Conservation (phyloP, 768 basidiomycete genomes). For the Macrolepiota albuminosa region DNA sequence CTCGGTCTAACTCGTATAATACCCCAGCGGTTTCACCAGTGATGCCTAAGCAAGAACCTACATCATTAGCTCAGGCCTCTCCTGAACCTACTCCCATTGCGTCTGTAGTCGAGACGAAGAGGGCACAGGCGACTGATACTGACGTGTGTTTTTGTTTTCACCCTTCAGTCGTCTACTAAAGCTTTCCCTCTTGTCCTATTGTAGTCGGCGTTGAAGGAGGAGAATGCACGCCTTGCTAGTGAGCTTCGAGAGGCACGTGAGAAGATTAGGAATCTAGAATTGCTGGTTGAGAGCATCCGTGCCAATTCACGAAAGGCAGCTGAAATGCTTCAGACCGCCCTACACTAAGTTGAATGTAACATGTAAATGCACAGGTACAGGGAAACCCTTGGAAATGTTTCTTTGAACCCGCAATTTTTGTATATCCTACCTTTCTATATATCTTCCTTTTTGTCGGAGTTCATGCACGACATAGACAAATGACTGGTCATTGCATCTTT, state of each 20-base stretch:
- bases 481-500: neutral
- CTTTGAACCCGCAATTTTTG: neutral
- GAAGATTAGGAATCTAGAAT: constrained; percentile 78
- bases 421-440: neutral
- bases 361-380: neutral
- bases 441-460: neutral
- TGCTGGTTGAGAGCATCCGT: constrained; percentile 72
- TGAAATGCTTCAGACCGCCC: constrained; percentile 39
- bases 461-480: neutral
- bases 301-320: constrained; percentile 77
- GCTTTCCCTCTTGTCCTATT: neutral
- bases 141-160: constrained; percentile 20
- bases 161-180: neutral
- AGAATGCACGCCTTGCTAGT: constrained; percentile 56
- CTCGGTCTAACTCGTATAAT: constrained; percentile 22
- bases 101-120: constrained; percentile 15
- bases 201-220: constrained; percentile 32
- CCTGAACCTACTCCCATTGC: constrained; percentile 14
- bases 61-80: constrained; percentile 9
- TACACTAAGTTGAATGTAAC: neutral
- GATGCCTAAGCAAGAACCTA: constrained; percentile 12
- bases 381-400: neutral
- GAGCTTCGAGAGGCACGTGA: constrained; percentile 78
- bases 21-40: constrained; percentile 23
- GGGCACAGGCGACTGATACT: constrained; percentile 17